Conservation (phyloP, 1,284 basidiomycete species). For the Gastroboletus turbinatus region DNA sequence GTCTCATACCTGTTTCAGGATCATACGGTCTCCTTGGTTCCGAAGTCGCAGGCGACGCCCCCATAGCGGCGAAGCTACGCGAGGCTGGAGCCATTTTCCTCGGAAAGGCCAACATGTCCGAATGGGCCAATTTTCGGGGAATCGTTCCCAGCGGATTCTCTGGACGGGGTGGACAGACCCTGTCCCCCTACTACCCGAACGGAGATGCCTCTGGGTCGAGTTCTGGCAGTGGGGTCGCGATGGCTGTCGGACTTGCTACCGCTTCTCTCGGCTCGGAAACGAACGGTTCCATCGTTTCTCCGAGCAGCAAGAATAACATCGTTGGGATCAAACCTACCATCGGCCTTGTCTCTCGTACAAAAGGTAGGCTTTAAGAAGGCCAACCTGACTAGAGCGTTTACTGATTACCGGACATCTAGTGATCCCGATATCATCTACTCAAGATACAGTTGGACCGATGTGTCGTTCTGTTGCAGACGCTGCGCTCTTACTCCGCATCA, state of each 20-base stretch:
- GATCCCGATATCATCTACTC: conserved; percentile 49
- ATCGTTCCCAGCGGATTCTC: conserved; percentile 48
- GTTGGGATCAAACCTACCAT: conserved; percentile 56
- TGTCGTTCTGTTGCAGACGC: conserved; percentile 47
- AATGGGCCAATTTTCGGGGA: conserved; percentile 52
- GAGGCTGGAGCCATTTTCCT: conserved; percentile 53
- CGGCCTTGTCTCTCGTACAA: conserved; percentile 49
- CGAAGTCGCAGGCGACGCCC: conserved; percentile 61
- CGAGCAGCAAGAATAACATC: conserved; percentile 43
- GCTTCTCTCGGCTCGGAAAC: conserved; percentile 54
- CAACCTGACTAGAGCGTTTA: background rate
- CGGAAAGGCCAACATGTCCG: conserved; percentile 51
- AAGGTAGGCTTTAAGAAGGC: conserved; percentile 31
- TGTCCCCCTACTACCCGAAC: conserved; percentile 48
- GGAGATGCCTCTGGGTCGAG: conserved; percentile 52
- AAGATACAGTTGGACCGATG: conserved; percentile 53
- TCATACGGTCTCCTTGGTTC: conserved; percentile 59
- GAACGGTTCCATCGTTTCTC: conserved; percentile 46
- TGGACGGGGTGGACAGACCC: conserved; percentile 51
- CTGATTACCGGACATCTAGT: conserved; percentile 31
- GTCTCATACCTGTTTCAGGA: conserved; percentile 33
- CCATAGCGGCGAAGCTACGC: conserved; percentile 56
- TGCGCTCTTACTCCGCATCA: conserved; percentile 42
- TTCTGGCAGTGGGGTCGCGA: conserved; percentile 50
- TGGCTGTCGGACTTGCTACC: conserved; percentile 50